Conservation (phyloP, 768 basidiomycete genomes). For the Strobilomyces dryophilus region DNA sequence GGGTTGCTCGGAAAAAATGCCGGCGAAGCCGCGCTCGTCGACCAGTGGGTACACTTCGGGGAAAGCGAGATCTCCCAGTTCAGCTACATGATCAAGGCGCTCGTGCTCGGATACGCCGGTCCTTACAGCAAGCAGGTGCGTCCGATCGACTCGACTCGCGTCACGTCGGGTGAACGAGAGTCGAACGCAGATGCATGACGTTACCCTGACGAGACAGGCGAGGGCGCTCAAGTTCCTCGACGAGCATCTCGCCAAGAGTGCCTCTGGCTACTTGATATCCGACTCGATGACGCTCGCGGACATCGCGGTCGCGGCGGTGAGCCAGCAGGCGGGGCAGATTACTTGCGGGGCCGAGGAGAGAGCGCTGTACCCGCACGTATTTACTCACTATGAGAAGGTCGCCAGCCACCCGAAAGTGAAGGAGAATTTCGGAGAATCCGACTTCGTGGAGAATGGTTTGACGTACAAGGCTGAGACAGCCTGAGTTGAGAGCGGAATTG, state of each 20-base stretch:
- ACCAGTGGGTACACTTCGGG: constrained; percentile 30
- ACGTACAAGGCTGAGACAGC: constrained; percentile 9
- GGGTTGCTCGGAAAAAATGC: constrained; percentile 22
- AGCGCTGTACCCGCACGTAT: constrained; percentile 21
- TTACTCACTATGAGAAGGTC: constrained; percentile 24
- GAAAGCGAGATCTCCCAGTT: constrained; percentile 23
- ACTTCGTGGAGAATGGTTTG: constrained; percentile 17
- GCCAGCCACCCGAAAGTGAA: constrained; percentile 16
- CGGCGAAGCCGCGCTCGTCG: constrained; percentile 25
- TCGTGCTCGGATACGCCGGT: constrained; percentile 17
- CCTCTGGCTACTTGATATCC: constrained; percentile 21
- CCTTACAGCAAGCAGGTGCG: constrained; percentile 22
- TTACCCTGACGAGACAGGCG: constrained; percentile 16
- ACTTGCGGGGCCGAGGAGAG: constrained; percentile 29
- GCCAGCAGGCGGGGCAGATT: constrained; percentile 17
- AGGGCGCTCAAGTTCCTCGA: constrained; percentile 24
- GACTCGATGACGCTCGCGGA: constrained; percentile 26
- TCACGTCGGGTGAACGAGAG: background rate
- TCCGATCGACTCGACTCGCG: background rate
- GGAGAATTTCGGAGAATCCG: constrained; percentile 14
- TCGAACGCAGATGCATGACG: constrained; percentile 15
- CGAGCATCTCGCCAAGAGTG: constrained; percentile 16
- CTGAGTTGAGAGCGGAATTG: background rate
- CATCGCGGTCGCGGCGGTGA: constrained; percentile 21
- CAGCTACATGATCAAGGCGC: constrained; percentile 19